phyloP scores from a whole-genome alignment of 202 grass and related monocot species.

The Musa balbisiana region DNA sequence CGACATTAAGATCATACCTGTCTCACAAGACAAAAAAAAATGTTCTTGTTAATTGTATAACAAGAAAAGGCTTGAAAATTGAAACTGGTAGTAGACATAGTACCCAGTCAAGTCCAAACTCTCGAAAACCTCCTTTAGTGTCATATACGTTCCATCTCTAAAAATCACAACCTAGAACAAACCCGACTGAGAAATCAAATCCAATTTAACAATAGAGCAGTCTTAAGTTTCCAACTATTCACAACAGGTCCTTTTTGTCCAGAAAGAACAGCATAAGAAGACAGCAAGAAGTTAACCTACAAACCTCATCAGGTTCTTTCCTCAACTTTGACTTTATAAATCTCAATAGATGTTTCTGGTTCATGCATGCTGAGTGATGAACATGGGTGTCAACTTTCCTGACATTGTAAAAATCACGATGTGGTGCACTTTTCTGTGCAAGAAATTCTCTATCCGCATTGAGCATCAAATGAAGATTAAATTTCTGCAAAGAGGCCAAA shows the following conservation, averaged over 20 bases:
- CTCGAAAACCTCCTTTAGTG: conserved; percentile 86
- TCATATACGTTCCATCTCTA: conserved; percentile 93
- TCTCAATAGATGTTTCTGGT: conserved; percentile 85
- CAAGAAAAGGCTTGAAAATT: neutral
- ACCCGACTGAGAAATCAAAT: neutral
- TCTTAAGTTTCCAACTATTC: neutral
- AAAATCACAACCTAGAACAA: conserved; percentile 81
- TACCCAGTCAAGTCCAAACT: conserved; percentile 97
- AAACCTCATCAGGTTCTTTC: conserved; percentile 91
- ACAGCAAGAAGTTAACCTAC: conserved; percentile 4
- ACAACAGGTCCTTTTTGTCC: neutral
- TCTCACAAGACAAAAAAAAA: conserved; percentile 7
- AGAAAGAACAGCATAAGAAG: neutral
- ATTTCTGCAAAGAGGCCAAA: conserved; percentile 50
- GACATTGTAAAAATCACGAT: conserved; percentile 92
- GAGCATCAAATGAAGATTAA: conserved; percentile 94
- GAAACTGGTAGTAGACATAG: neutral
- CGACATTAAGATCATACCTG: conserved; percentile 94
- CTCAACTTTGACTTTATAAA: conserved; percentile 94
- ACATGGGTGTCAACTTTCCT: conserved; percentile 98
- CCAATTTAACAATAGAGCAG: neutral
- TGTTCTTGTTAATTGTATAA: neutral
- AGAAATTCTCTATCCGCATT: conserved; percentile 90
- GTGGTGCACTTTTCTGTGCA: conserved; percentile 96
- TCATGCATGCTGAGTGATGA: conserved; percentile 97